Conservation (phyloP, 108 stramenopile species). For the Cyclostephanos tholiformis region DNA sequence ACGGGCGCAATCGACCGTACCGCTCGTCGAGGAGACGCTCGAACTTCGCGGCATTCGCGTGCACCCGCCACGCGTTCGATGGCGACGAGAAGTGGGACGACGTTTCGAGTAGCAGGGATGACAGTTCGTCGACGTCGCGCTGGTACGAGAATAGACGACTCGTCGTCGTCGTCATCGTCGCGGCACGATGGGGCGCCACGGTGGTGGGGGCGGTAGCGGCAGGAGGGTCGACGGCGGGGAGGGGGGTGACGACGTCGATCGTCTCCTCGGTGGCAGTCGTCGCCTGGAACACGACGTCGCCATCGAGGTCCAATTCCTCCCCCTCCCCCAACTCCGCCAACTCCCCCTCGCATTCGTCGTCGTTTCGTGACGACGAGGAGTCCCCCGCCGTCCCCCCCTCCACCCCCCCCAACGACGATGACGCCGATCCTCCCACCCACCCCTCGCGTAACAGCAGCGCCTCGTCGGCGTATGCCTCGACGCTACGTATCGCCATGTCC, state of each 20-base stretch:
- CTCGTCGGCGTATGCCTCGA: conserved; percentile 66
- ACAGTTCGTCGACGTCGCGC: conserved; percentile 61
- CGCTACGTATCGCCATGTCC: conserved; percentile 44
- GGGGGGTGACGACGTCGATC: background rate
- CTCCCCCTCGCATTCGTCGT: conserved; percentile 27
- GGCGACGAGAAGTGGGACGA: conserved; percentile 64
- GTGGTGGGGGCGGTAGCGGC: too few relatives aligned
- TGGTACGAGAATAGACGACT: conserved; percentile 47
- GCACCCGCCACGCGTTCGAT: conserved; percentile 58
- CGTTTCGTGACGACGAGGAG: background rate
- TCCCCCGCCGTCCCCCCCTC: too few relatives aligned
- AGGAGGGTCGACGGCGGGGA: conserved; percentile 29
- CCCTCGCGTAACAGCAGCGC: conserved; percentile 39
- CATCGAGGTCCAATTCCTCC: conserved; percentile 28
- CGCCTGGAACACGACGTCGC: conserved; percentile 18
- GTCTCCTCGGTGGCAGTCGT: background rate
- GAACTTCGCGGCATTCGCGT: conserved; percentile 85
- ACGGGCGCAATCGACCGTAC: conserved; percentile 83
- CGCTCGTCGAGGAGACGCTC: conserved; percentile 84
- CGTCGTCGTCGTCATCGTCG: too few relatives aligned
- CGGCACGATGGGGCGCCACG: too few relatives aligned
- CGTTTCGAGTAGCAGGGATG: conserved; percentile 52
- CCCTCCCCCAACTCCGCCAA: conserved; percentile 7
- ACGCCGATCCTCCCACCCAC: background rate
- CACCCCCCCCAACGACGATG: conserved; percentile 15